Base-by-base conservation (phyloP, 176 grass and related monocot species). In the Miscanthus lutarioriparius region DNA sequence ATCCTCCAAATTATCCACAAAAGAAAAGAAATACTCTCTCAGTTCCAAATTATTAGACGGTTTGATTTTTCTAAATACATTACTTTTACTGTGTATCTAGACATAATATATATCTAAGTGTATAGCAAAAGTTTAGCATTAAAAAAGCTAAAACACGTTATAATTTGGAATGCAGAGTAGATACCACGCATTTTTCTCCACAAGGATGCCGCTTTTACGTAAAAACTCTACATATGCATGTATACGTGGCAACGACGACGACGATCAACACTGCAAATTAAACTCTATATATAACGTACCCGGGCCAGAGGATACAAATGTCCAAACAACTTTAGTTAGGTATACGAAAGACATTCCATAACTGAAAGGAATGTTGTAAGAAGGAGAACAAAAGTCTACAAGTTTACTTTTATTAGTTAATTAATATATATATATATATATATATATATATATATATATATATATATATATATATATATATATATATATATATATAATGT, bases 351-450 rank as follows among this genome's bases (percentile, higher is more conserved):
- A 47, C 91, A 84, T 65, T 67, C 87, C 87, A 77, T 81, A 76
- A 92, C 76, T 80, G 76, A 92, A 92, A 89, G 84, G 80, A 87
- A 89, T 77, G 91, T 81, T 84, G 20, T 63, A 72, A 87, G 70
- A 73, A 71, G 64, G 87, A 87, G 69, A 40, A 54, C 66, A 58
- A 89, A 61, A 88, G 20, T 88, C 80, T 75, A 64, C 23, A 25
- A 22, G 22, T 73, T 69, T 65, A 14, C 80, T 74, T 87, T 83
- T 25, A 8, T 54, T 7, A 53, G 4, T 51, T 51, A 51, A 53
- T 30, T 30, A 30, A 30, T 30, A 30, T 30, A 30, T 30, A 30
- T 30, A 30, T 30, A 85, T n/a, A n/a, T n/a, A n/a, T n/a, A n/a
- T n/a, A n/a, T n/a, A 30, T 30, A 30, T 30, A 30, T 30, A 30